Base-by-base conservation (phyloP, 2,329 filamentous ascomycete species). In the Colletotrichum trifolii region DNA sequence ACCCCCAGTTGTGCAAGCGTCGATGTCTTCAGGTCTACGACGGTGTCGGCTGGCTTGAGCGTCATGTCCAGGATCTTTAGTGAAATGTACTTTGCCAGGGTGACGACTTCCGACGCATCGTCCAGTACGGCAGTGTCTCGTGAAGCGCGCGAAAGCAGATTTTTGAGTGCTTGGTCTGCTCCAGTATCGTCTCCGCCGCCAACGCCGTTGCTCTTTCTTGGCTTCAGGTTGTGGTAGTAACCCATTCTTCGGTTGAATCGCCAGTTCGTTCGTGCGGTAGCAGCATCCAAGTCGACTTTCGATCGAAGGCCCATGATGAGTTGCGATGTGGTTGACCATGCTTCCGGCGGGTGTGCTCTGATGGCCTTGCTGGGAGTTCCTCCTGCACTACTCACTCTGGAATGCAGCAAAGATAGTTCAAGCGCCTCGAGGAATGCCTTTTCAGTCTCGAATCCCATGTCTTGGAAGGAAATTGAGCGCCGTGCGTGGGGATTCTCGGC, bases 361-460 rank as follows among this genome's bases (percentile, higher is more conserved):
- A 17, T 34, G 8, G 43, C 43, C 15, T 13, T 3, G 4, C 17
- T 43, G 3, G 5, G 50, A 4, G 7, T 13, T 13, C 1, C 17
- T 9, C 10, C 38, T 6, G 11, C 50, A 0, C 39, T 15, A 33
- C 4, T 25, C 25, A 17, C n/a, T 8, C 49, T 46, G 6, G 49
- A 52, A 11, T 9, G 35, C 2, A 52, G 49, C 5, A 52, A 3
- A 8, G 49, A 52, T 6, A 54, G 50, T 38, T 43, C 38, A 7
- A 54, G 17, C 3, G 50, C 17, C 15, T 54, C 50, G 9, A 54
- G 15, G 11, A 54, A 54, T 38, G 38, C 50, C 5, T 15, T 17
- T n/a, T 43, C 50, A 5, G 10, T 52, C 35, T 52, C 49, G n/a
- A 52, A 52, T 9, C 49, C 49, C 49, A 52, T 52, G 8, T 52